A percentile compares a stretch with the other conserved stretches of the same genome.
Conservation (phyloP, 768 basidiomycete genomes). For the Filobasidium wieringae region DNA sequence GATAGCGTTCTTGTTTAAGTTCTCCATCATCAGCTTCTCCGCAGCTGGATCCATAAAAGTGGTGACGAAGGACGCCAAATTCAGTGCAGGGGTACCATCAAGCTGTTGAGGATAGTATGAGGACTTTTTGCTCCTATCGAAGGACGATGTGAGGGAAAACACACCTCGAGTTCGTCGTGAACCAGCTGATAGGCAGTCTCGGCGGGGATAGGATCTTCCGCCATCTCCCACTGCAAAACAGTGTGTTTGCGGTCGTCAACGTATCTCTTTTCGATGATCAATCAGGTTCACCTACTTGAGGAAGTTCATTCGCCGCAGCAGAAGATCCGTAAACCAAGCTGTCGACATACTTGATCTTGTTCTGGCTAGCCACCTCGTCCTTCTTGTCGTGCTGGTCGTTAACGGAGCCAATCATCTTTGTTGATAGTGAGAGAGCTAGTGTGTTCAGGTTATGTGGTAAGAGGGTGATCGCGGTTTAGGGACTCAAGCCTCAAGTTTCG, state of each 20-base stretch:
- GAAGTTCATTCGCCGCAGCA: conserved; percentile 14
- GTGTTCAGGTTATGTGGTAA: too few relatives aligned
- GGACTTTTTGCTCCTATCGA: too few relatives aligned
- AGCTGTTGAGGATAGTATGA: neutral
- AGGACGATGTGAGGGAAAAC: neutral
- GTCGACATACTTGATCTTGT: conserved; percentile 1
- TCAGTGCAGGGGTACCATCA: conserved; percentile 17
- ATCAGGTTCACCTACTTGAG: conserved; percentile 5
- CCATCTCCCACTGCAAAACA: conserved; percentile 14
- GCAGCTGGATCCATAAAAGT: conserved; percentile 20
- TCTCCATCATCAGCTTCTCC: conserved; percentile 18
- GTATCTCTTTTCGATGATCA: too few relatives aligned
- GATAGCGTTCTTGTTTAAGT: conserved; percentile 17
- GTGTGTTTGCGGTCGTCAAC: too few relatives aligned
- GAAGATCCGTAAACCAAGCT: conserved; percentile 15
- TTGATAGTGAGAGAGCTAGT: too few relatives aligned
- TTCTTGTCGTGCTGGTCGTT: too few relatives aligned
- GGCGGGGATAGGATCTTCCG: conserved; percentile 17
- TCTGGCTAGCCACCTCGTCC: too few relatives aligned
- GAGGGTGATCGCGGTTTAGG: too few relatives aligned
- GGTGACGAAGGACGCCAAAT: conserved; percentile 21
- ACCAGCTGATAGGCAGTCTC: conserved; percentile 18
- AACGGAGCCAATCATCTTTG: too few relatives aligned
- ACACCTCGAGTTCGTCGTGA: conserved; percentile 19
- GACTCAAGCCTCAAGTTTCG: too few relatives aligned